Percentiles rank a stretch among this genome's conserved stretches.
Evolutionary conservation across 768 basidiomycete genomes (phyloP).

Genomic region (Pleurotus djamor): DNA sequence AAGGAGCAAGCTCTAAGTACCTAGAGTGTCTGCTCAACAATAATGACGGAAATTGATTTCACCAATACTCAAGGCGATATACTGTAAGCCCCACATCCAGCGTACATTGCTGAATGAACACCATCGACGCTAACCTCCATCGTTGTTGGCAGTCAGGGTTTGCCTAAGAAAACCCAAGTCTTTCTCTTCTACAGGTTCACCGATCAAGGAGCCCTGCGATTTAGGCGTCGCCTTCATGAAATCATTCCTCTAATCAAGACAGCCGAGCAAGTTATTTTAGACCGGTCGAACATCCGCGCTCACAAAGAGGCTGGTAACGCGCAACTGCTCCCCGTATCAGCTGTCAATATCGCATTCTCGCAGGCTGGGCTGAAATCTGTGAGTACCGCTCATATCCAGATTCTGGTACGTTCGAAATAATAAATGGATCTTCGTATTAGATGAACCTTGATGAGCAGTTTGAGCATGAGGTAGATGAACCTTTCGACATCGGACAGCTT

Average conservation of each 20-base stretch:
- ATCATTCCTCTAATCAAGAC: conserved; percentile 46
- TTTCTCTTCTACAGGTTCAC: conserved; percentile 45
- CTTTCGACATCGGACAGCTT: conserved; percentile 40
- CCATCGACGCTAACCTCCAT: not conserved
- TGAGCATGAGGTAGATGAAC: conserved; percentile 18
- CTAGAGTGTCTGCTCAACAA: not conserved
- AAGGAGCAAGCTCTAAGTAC: not conserved
- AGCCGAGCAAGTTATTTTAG: conserved; percentile 36
- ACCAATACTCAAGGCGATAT: conserved; percentile 47
- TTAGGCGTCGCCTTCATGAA: conserved; percentile 36
- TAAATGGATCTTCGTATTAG: conserved; percentile 12
- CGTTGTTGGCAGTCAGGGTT: conserved; percentile 36
- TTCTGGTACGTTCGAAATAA: not conserved
- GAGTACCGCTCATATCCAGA: not conserved
- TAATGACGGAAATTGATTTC: conserved; percentile 26
- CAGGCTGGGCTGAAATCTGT: conserved; percentile 44
- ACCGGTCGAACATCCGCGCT: conserved; percentile 34
- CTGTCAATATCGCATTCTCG: conserved; percentile 55
- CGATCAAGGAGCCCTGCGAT: conserved; percentile 37
- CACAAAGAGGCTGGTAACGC: conserved; percentile 30
- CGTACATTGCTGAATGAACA: too few relatives aligned
- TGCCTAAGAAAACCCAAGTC: conserved; percentile 51
- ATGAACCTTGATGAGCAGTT: conserved; percentile 39
- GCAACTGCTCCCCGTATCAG: conserved; percentile 32
- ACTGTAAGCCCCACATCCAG: conserved; percentile 25